Evolutionary conservation across 163 green algal species (phyloP).

Genomic region (Chlorella variabilis): DNA sequence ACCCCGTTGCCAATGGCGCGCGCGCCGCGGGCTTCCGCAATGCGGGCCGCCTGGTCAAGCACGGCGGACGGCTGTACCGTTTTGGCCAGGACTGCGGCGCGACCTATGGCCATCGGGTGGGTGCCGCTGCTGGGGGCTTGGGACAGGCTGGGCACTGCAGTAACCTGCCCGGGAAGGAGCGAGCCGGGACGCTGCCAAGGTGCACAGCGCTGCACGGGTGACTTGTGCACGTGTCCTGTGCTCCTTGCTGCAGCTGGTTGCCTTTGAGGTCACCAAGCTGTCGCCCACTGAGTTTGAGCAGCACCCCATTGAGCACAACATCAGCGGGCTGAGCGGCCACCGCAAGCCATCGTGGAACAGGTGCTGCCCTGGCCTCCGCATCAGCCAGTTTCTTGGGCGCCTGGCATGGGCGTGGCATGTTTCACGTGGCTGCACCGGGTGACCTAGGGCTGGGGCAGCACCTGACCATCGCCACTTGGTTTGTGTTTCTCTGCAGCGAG

Average conservation of each 20-base stretch:
- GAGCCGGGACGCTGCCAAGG: neutral
- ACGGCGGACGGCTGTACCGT: slow-evolving; percentile 39
- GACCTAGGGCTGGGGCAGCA: too few species aligned
- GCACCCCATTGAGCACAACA: slow-evolving; percentile 11
- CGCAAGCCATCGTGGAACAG: slow-evolving; percentile 48
- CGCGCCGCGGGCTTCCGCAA: slow-evolving; percentile 34
- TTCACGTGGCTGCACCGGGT: too few species aligned
- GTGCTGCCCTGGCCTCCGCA: too few species aligned
- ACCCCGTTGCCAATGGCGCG: slow-evolving; percentile 45
- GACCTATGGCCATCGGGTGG: slow-evolving; percentile 55
- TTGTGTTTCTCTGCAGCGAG: slow-evolving; percentile 13
- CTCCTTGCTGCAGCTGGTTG: slow-evolving; percentile 19
- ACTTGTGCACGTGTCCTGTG: neutral
- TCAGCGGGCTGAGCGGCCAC: slow-evolving; percentile 12
- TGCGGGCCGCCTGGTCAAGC: slow-evolving; percentile 43
- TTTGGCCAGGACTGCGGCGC: slow-evolving; percentile 58
- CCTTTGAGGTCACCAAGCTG: slow-evolving; percentile 19
- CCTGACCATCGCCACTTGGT: too few species aligned
- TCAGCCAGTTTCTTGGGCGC: too few species aligned
- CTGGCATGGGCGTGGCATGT: too few species aligned
- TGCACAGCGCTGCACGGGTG: neutral
- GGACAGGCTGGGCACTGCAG: too few species aligned
- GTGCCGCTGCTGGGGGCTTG: too few species aligned
- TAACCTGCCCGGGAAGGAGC: too few species aligned
- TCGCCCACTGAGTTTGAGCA: slow-evolving; percentile 34